Conservation (phyloP, 1,284 basidiomycete species). For the Amylostereum areolatum region DNA sequence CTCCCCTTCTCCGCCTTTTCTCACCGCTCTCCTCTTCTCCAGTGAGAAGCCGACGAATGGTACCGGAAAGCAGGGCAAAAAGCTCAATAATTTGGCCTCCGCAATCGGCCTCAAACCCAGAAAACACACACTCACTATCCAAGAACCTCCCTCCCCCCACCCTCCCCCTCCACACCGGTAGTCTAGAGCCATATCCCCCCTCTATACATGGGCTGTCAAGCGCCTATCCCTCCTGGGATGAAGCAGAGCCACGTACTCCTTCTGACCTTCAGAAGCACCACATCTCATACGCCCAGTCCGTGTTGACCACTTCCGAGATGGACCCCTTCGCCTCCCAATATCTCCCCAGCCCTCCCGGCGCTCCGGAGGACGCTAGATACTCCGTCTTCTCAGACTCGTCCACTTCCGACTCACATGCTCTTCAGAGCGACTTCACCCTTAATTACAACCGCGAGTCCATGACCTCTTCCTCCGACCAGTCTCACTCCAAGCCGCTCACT, state of each 20-base stretch:
- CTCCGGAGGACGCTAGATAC: constrained; percentile 35
- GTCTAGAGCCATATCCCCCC: constrained; percentile 18
- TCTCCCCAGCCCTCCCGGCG: constrained; percentile 30
- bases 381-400: constrained; percentile 51
- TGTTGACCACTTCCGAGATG: constrained; percentile 53
- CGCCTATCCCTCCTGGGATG: constrained; percentile 36
- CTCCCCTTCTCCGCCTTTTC: not conserved
- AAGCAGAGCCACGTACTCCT: constrained; percentile 49
- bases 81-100: constrained; percentile 48
- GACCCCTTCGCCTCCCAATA: constrained; percentile 57
- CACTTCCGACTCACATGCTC: constrained; percentile 37
- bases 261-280: constrained; percentile 35
- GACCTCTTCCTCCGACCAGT: constrained; percentile 51
- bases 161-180: constrained; percentile 19
- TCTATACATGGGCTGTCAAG: too few relatives aligned
- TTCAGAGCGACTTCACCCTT: constrained; percentile 24
- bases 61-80: constrained; percentile 23
- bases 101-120: constrained; percentile 61
- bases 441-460: constrained; percentile 42
- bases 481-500: constrained; percentile 25
- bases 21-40: constrained; percentile 8
- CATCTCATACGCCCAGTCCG: constrained; percentile 39
- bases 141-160: constrained; percentile 37
- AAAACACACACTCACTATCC: constrained; percentile 47
- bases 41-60: constrained; percentile 7